phyloP scores from a whole-genome alignment of 441 rosid species.

The Geranium incanum region DNA sequence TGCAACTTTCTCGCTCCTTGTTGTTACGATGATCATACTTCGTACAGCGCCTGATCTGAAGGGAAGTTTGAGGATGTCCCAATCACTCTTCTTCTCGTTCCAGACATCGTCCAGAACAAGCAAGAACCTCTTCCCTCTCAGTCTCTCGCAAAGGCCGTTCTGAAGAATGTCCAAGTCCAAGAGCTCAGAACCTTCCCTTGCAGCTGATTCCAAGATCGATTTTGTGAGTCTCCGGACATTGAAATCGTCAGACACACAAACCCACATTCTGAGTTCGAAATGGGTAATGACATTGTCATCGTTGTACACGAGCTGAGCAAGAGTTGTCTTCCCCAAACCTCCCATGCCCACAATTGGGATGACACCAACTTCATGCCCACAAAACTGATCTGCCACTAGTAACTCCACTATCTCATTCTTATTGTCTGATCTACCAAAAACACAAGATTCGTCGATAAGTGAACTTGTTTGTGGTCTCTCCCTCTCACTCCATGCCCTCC shows the following conservation, averaged over 20 bases:
- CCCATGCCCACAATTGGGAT: slow-evolving; percentile 24
- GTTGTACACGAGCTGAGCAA: slow-evolving; percentile 21
- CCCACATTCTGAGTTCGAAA: slow-evolving; percentile 24
- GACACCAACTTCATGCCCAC: slow-evolving; percentile 8
- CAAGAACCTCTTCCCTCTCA: slow-evolving; percentile 15
- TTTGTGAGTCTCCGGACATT: slow-evolving; percentile 20
- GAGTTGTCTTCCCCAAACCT: slow-evolving; percentile 24
- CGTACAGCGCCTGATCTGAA: slow-evolving; percentile 25
- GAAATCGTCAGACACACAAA: slow-evolving; percentile 35
- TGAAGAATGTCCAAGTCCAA: slow-evolving; percentile 14
- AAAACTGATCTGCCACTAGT: not conserved
- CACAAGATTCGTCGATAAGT: slow-evolving; percentile 3
- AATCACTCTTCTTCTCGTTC: slow-evolving; percentile 15
- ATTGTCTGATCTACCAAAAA: slow-evolving; percentile 18
- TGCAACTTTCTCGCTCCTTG: slow-evolving; percentile 25
- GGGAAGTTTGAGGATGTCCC: slow-evolving; percentile 25
- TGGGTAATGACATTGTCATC: slow-evolving; percentile 13
- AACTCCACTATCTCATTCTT: slow-evolving; percentile 13
- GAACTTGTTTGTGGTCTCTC: slow-evolving; percentile 14
- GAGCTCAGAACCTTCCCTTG: slow-evolving; percentile 8
- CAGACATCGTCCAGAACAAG: slow-evolving; percentile 33
- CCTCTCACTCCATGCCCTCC: not conserved
- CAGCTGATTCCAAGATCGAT: slow-evolving; percentile 25
- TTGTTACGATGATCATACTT: slow-evolving; percentile 33
- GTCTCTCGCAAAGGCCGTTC: not conserved